A percentile compares a stretch with the other conserved stretches of the same genome.
Evolutionary conservation across 208 protist species (phyloP).

Genomic region (Trichomonas vaginalis): DNA sequence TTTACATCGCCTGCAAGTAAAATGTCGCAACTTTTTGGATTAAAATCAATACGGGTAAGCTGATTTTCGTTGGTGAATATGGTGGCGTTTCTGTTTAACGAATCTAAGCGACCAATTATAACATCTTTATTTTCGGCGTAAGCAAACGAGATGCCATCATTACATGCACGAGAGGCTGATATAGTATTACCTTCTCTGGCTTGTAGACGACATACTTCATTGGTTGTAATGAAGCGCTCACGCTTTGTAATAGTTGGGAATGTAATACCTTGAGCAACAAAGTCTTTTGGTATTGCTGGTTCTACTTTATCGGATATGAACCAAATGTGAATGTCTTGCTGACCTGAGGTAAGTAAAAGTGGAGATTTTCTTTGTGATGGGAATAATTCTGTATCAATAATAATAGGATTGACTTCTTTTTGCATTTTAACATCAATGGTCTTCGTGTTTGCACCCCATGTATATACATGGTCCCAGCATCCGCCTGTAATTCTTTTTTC

Average conservation of each 20-base stretch:
- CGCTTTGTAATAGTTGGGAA: not conserved
- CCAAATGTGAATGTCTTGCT: not conserved
- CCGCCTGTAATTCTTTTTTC: not conserved
- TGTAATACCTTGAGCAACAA: not conserved
- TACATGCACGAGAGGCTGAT: not conserved
- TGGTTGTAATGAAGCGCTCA: not conserved
- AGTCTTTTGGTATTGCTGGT: not conserved
- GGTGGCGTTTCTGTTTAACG: not conserved
- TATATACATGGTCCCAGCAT: not conserved
- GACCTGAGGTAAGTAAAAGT: not conserved
- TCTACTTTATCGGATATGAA: not conserved
- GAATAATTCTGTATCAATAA: not conserved
- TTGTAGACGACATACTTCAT: not conserved
- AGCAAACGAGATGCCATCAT: not conserved
- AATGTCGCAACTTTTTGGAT: not conserved
- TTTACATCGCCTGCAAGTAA: not conserved
- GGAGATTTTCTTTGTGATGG: not conserved
- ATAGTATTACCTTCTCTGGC: not conserved
- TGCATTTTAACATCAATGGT: not conserved
- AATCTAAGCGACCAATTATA: not conserved
- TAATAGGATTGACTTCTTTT: not conserved
- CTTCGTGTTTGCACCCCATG: not conserved
- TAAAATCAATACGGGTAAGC: not conserved
- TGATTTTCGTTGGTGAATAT: not conserved
- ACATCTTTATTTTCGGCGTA: not conserved